Conservation (phyloP, 2,329 filamentous ascomycete genomes). For the Sporothrix mexicana region DNA sequence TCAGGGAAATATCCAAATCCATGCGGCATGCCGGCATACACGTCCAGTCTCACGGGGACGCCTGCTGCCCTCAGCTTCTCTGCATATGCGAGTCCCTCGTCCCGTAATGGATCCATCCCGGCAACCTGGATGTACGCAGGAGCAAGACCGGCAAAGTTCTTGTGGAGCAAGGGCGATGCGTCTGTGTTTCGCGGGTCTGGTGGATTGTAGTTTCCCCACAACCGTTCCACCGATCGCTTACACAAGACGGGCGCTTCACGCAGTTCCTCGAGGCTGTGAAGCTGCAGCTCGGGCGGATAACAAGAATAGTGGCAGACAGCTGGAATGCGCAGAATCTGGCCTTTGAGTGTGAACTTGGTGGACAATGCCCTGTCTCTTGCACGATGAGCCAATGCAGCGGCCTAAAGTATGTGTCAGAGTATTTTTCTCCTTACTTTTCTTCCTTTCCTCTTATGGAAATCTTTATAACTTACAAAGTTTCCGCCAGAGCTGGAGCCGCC, state of each 20-base stretch:
- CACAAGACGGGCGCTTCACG: background rate
- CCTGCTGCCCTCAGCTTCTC: background rate
- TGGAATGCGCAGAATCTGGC: constrained; percentile 13
- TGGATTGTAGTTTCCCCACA: constrained; percentile 1
- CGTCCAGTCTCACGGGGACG: constrained; percentile 4
- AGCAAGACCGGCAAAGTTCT: background rate
- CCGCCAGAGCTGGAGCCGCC: constrained; percentile 22
- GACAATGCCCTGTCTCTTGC: background rate
- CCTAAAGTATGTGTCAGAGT: background rate
- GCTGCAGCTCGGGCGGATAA: background rate
- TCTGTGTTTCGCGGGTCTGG: background rate
- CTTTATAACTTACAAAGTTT: background rate
- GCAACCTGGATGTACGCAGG: constrained; percentile 21
- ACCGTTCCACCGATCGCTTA: background rate
- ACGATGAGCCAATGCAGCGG: constrained; percentile 16
- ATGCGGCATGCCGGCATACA: constrained; percentile 1
- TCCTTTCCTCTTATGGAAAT: too few species aligned
- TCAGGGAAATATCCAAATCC: constrained; percentile 16
- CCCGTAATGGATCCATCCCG: constrained; percentile 11
- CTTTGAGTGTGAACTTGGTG: background rate
- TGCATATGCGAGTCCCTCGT: background rate
- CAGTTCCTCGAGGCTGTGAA: constrained; percentile 18
- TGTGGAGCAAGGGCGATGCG: constrained; percentile 1
- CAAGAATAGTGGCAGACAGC: background rate
- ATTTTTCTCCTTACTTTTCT: too few species aligned